Base-by-base conservation (phyloP, 2,329 filamentous ascomycete genomes). In the Trichophyton benhamiae region DNA sequence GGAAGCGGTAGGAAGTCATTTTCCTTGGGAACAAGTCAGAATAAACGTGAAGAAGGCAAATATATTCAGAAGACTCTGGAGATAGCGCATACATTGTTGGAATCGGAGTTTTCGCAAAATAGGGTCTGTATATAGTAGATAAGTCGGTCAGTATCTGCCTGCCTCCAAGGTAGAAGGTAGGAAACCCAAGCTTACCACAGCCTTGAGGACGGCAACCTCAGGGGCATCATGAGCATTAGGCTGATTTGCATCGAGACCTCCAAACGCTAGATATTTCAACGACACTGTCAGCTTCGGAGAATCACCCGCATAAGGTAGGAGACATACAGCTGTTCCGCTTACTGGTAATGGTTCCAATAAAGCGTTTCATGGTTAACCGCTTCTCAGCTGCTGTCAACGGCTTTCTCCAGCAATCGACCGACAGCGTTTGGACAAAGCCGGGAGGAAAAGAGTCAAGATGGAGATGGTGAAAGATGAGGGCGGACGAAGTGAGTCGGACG, bases 1-100 rank as follows among this genome's bases (percentile, higher is more conserved):
- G 94, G 94, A 41, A 97, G 87, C 71, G 91, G 89, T 63, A 96
- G 85, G 65, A 95, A 91, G 78, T 97, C 94, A 73, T 95, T 88
- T 71, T 87, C 89, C 82, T 90, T 73, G 69, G 69, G 25, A 13
- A 52, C 25, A 22, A 25, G 13, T 52, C 13, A 52, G 46, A 27
- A 27, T 52, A 7, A 52, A 15, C 25, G 20, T 25, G 20, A 27
- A 3, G 3, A 52, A 27, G 44, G 17, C 7, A 20, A 30, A 11
- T 8, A 20, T 25, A 11, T 48, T 7, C 20, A 22, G 44, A 11
- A 20, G 46, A 22, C 46, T 27, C 38, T 42, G 3, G 17, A 20
- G n/a, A 22, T 48, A 11, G 44, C 44, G 46, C 46, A 11, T 52
- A 52, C 46, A 11, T 52, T 48, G 17, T 20, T 52, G 25, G 46